phyloP scores from a whole-genome alignment of 192 early-diverging fungal species.

The Coemansia sp. region DNA sequence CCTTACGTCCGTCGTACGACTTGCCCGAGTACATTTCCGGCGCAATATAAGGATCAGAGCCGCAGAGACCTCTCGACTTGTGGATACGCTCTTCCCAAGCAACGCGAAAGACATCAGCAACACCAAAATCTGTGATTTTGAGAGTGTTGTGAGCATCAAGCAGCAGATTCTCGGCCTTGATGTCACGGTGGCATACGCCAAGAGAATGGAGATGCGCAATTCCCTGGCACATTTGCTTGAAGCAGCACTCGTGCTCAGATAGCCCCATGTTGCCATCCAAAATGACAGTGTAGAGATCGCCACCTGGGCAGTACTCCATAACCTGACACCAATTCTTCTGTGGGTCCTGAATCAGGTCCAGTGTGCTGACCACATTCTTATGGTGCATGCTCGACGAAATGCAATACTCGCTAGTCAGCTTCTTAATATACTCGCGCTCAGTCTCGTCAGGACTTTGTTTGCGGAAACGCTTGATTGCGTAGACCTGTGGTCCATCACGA shows the following conservation, averaged over 20 bases:
- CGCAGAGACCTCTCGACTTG: slow-evolving; percentile 86
- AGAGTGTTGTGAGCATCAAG: slow-evolving; percentile 75
- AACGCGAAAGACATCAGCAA: slow-evolving; percentile 90
- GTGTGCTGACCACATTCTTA: slow-evolving; percentile 86
- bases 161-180: slow-evolving; percentile 86
- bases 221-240: slow-evolving; percentile 88
- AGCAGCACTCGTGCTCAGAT: slow-evolving; percentile 86
- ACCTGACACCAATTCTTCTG: slow-evolving; percentile 78
- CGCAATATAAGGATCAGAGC: slow-evolving; percentile 95
- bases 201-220: slow-evolving; percentile 88
- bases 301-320: slow-evolving; percentile 87
- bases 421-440: slow-evolving; percentile 94
- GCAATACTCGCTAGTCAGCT: slow-evolving; percentile 92
- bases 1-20: slow-evolving; percentile 85
- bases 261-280: slow-evolving; percentile 71
- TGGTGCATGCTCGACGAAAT: slow-evolving; percentile 90
- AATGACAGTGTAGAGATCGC: slow-evolving; percentile 85
- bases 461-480: slow-evolving; percentile 92
- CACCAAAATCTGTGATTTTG: slow-evolving; percentile 99
- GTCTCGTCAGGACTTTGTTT: slow-evolving; percentile 81
- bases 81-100: slow-evolving; percentile 78
- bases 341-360: slow-evolving; percentile 96
- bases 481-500: slow-evolving; percentile 62
- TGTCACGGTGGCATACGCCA: slow-evolving; percentile 93
- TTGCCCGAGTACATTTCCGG: slow-evolving; percentile 78